phyloP scores from a whole-genome alignment of 139 green algal genomes.

The Chlamydomonas incerta region DNA sequence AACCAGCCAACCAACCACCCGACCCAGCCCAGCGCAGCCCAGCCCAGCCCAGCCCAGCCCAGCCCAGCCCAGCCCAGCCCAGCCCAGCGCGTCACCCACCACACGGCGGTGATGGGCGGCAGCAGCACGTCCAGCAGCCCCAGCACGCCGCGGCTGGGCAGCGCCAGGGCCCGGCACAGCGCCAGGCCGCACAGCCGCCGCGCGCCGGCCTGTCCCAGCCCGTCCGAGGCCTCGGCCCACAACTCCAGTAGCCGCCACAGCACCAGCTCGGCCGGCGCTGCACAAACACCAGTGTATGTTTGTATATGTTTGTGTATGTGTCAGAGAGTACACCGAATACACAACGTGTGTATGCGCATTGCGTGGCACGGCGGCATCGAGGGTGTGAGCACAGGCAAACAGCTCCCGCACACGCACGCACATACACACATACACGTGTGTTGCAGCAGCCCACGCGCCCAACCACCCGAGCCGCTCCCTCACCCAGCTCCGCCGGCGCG shows the following conservation, averaged over 20 bases:
- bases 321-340: too few relatives aligned
- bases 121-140: conserved; percentile 60
- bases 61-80: not conserved
- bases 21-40: not conserved
- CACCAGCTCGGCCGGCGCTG: conserved; percentile 6
- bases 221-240: conserved; percentile 54
- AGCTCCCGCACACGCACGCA: too few relatives aligned
- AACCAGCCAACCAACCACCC: not conserved
- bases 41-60: not conserved
- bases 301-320: too few relatives aligned
- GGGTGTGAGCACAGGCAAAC: too few relatives aligned
- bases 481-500: conserved; percentile 14
- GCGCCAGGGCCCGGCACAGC: conserved; percentile 73
- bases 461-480: too few relatives aligned
- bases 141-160: conserved; percentile 47
- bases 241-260: conserved; percentile 21
- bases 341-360: too few relatives aligned
- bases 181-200: conserved; percentile 84
- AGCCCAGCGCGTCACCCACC: conserved; percentile 13
- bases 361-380: too few relatives aligned
- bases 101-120: conserved; percentile 44
- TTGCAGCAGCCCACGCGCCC: too few relatives aligned
- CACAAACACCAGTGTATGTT: not conserved
- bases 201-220: conserved; percentile 36
- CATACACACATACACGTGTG: too few relatives aligned